These are phyloP conservation scores for Yamadazyma conglobata DNA, from an alignment of 1,139 yeast species.

Conservation along the genomic window DNA sequence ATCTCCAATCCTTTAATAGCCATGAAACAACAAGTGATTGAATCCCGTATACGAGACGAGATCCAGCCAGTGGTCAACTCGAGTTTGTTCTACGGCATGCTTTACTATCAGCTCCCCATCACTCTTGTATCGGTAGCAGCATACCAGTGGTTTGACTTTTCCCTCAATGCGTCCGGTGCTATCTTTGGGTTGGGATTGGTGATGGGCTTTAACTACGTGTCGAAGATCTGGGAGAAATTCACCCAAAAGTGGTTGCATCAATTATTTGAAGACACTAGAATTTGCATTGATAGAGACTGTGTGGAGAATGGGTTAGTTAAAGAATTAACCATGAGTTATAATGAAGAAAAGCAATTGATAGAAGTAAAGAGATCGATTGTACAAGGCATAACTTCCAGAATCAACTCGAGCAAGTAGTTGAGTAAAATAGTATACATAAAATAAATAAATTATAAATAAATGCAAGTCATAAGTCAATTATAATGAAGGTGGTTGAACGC, in stretches of 20 bases:
- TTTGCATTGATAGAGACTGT: conserved; percentile 35
- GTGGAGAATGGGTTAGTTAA: conserved; percentile 37
- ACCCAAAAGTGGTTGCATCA: conserved; percentile 26
- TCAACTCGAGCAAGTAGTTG: too few relatives aligned
- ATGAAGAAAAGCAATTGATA: conserved; percentile 19
- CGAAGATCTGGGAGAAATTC: conserved; percentile 35
- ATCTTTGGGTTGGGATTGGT: conserved; percentile 40
- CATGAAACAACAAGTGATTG: conserved; percentile 30
- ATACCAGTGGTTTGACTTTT: conserved; percentile 35
- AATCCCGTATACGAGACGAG: conserved; percentile 25
- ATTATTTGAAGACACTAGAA: conserved; percentile 34
- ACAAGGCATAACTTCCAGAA: conserved; percentile 12
- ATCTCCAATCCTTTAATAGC: conserved; percentile 30
- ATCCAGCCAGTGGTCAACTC: conserved; percentile 39
- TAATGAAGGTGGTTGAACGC: conserved; percentile 27
- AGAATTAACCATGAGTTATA: conserved; percentile 27
- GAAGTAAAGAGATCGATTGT: conserved; percentile 20
- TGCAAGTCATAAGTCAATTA: conserved; percentile 2
- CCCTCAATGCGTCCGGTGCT: conserved; percentile 32
- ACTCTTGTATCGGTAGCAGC: conserved; percentile 29
- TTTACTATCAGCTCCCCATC: conserved; percentile 40
- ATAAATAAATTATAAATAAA: conserved; percentile 8
- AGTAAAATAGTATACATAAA: conserved; percentile 2
- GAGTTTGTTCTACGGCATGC: conserved; percentile 28
- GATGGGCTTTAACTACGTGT: conserved; percentile 42